phyloP scores from a whole-genome alignment of 129 eudicot species.

The Lactuca sativa region DNA sequence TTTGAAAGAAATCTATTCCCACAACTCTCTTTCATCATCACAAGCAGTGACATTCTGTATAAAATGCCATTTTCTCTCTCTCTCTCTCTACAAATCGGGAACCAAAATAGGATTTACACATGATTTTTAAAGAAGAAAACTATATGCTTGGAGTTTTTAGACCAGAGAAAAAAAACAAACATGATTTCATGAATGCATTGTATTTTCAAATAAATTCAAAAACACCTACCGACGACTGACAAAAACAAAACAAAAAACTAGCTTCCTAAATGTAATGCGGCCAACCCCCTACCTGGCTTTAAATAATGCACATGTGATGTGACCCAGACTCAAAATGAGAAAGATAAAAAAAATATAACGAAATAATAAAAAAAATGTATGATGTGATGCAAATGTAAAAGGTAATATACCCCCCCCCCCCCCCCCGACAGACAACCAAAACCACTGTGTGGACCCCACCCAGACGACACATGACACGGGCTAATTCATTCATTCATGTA shows the following conservation, averaged over 20 bases:
- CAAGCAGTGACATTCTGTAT: slow-evolving; percentile 40
- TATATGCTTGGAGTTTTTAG: slow-evolving; percentile 6
- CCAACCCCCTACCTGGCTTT: slow-evolving; percentile 19
- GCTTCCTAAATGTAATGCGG: slow-evolving; percentile 29
- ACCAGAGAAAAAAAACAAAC: slow-evolving; percentile 10
- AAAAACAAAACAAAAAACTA: slow-evolving; percentile 40
- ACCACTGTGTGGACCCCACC: slow-evolving; percentile 20
- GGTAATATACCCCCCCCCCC: slow-evolving; percentile 19
- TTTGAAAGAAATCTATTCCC: slow-evolving; percentile 26
- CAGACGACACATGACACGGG: not conserved
- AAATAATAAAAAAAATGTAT: slow-evolving; percentile 26
- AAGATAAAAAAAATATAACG: not conserved
- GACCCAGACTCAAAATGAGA: slow-evolving; percentile 20
- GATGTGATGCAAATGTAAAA: slow-evolving; percentile 18
- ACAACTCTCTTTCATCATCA: slow-evolving; percentile 40
- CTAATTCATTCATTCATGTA: slow-evolving; percentile 14
- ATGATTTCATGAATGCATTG: slow-evolving; percentile 46
- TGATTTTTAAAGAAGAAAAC: slow-evolving; percentile 21
- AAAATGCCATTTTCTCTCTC: slow-evolving; percentile 10
- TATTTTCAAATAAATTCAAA: slow-evolving; percentile 40
- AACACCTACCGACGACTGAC: slow-evolving; percentile 35
- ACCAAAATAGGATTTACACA: slow-evolving; percentile 40
- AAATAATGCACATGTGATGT: slow-evolving; percentile 21
- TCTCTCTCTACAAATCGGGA: slow-evolving; percentile 18
- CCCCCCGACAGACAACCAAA: slow-evolving; percentile 4